Base-by-base conservation (phyloP, 2,329 filamentous ascomycete genomes). In the Lasiodiplodia gonubiensis region DNA sequence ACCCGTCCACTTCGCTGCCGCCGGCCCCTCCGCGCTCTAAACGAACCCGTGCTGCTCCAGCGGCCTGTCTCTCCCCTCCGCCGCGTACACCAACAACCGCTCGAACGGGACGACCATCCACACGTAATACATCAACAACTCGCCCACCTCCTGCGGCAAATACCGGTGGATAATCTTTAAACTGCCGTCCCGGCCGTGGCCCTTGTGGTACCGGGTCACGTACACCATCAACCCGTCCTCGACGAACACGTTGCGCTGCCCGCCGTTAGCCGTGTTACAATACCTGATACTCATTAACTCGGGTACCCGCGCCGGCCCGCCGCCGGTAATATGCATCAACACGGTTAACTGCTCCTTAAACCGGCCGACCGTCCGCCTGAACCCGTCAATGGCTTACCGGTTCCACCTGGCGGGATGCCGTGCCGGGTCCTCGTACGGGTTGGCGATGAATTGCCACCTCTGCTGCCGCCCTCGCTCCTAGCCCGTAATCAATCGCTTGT, bases 101-200 rank as follows among this genome's bases (percentile, higher is more conserved):
- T 71, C 25, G 61, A 71, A 71, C 33, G 54, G 69, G 30, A 70
- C 61, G 42, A 71, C 68, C 12, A 73, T 63, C 71, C 57, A 72
- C 42, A 72, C 46, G 57, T 72, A 71, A 46, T 39, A 69, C 25
- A 72, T 60, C n/a, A 74, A 27, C 25, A 72, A 51, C 69, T 73
- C 71, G 14, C 71, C 68, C 2, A 75, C 70, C 69, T 75, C 71
- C 18, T 68, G 55, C 18, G 70, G 74, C 54, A 76, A 57, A 71
- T 72, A 75, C 25, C 69, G 55, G 51, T 75, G 66, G 63, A 75
- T 74, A 23, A 73, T 70, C 68, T 74, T 73, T 21, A 69, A 49
- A 16, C 70, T 63, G 3, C 69, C 66, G 59, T 68, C 72, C 2
- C 67, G 46, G 12, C 25, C 55, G 66, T 71, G 71, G 4, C 70